Evolutionary conservation across 345 rosid genomes (phyloP), one percentile per base, ranked within the genome.

Genomic region (Eucalyptus grandis): DNA sequence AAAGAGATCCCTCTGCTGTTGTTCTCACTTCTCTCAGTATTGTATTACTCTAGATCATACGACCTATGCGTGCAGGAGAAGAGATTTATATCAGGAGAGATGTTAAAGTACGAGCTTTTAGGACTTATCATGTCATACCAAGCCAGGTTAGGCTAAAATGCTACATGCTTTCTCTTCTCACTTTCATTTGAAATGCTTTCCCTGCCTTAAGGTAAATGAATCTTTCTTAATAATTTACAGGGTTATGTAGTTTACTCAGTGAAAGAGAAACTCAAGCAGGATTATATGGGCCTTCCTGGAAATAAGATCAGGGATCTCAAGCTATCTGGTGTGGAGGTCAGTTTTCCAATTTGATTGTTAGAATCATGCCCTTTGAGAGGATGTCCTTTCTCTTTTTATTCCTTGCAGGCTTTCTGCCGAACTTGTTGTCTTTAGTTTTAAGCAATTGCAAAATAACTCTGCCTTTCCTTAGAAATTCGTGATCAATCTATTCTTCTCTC

Each of bases 91-190:
- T 98, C 87, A 94, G 97, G 91, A 96, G 89, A 89, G 96, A 98
- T 93, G 95, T 96, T 54, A 96, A 96, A 94, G 99, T 97, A 21
- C 97, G 91, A 95, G 99, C 99, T 91, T 98, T 97, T 91, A 96
- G 93, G 94, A 97, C 99, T 11, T 96, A 95, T 92, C 99, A 97
- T 94, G 95, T 93, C 89, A 95, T 98, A 46, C 95, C 92, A 51
- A 97, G 98, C 95, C 99, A 97, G 96, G 99, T 95, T 87, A 89
- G 43, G 83, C 83, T 37, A 77, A 37, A 11, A 21, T 19, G 27
- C 46, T 22, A 37, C 27, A 77, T 77, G 43, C 46, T 77, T 77
- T 53, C 69, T 81, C 43, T 24, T 17, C 49, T 58, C 31, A 37
- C 21, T 46, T 88, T 56, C 53, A n/a, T 24, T 50, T 7, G 86